These are phyloP conservation scores for Taphrina communis DNA, from an alignment of 1,139 yeast genomes.

Conservation along the genomic window DNA sequence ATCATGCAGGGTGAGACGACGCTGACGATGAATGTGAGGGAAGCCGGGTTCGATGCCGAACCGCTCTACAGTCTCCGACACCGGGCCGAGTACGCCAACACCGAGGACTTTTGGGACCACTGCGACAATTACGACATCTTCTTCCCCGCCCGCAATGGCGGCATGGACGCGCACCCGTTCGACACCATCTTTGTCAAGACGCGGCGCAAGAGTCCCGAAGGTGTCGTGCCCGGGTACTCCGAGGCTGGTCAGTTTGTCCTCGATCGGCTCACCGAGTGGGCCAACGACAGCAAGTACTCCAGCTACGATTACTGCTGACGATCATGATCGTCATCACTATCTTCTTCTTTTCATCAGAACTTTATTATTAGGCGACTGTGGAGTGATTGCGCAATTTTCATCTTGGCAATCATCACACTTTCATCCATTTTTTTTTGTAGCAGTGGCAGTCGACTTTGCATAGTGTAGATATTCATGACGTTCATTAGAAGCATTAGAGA, in stretches of 20 bases:
- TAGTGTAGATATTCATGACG: neutral
- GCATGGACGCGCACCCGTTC: conserved; percentile 33
- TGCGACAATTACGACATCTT: conserved; percentile 24
- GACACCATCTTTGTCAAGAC: conserved; percentile 37
- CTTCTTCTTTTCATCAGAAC: too few species aligned
- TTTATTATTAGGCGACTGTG: neutral
- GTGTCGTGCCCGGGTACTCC: neutral
- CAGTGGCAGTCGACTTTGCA: neutral
- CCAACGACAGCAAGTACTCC: conserved; percentile 25
- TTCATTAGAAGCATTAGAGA: neutral
- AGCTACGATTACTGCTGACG: conserved; percentile 34
- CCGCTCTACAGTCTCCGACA: conserved; percentile 21
- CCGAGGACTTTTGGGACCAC: conserved; percentile 26
- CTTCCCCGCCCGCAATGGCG: conserved; percentile 6
- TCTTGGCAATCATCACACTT: neutral
- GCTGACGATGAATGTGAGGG: conserved; percentile 17
- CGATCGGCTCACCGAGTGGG: conserved; percentile 23
- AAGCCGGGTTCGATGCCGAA: conserved; percentile 37
- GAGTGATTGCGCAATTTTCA: neutral
- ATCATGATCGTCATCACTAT: too few species aligned
- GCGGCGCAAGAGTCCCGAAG: neutral
- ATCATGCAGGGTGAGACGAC: conserved; percentile 10
- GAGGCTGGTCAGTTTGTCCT: conserved; percentile 15
- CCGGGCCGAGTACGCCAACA: neutral
- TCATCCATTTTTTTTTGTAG: neutral